These are phyloP conservation scores for Dovyalis caffra DNA, from an alignment of 345 rosid species.

Conservation along the genomic window DNA sequence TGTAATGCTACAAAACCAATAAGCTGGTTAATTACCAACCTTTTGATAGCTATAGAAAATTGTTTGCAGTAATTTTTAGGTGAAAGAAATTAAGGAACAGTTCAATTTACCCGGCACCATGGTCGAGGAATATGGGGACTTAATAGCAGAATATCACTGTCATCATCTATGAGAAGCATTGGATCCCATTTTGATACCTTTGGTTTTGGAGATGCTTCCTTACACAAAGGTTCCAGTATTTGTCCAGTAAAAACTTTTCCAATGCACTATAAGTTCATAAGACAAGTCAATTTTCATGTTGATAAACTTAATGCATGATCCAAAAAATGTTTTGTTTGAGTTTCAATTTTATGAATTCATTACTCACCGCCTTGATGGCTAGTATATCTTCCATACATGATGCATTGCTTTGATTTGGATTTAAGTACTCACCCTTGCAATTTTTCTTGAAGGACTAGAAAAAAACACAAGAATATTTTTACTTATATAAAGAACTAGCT, in stretches of 20 bases:
- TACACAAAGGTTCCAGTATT: conserved; percentile 36
- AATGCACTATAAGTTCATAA: conserved; percentile 20
- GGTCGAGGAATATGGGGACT: not conserved
- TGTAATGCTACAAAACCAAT: conserved; percentile 17
- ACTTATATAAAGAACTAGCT: not conserved
- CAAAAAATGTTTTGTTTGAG: not conserved
- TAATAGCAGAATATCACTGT: conserved; percentile 11
- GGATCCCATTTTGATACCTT: conserved; percentile 3
- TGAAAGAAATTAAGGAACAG: not conserved
- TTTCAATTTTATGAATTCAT: not conserved
- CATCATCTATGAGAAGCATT: not conserved
- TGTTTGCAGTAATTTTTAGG: not conserved
- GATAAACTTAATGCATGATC: not conserved
- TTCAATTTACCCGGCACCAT: conserved; percentile 36
- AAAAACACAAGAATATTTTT: not conserved
- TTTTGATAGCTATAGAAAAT: too few relatives aligned
- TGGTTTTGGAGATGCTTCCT: conserved; percentile 8
- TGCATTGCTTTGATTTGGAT: conserved; percentile 15
- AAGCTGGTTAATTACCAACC: not conserved
- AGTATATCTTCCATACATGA: conserved; percentile 18
- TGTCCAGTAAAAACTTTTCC: conserved; percentile 15
- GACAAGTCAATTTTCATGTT: not conserved
- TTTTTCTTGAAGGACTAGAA: conserved; percentile 18
- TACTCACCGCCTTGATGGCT: conserved; percentile 16
- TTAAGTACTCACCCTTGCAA: conserved; percentile 29